Evolutionary conservation across 345 rosid genomes (phyloP).

Genomic region (Toxicodendron radicans): DNA sequence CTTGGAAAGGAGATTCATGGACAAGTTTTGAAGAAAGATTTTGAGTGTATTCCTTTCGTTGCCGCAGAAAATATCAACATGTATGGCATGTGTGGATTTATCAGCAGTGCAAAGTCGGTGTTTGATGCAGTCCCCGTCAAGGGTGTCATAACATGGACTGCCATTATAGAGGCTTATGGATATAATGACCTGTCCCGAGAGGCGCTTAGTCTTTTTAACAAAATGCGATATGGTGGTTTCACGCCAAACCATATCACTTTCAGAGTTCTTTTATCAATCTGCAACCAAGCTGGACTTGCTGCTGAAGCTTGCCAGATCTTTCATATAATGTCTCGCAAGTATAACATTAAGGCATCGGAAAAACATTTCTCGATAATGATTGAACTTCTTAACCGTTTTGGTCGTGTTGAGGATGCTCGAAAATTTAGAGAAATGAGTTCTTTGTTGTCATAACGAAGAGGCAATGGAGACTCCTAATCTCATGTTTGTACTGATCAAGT

Average conservation of each 20-base stretch:
- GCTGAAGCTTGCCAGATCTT: slow-evolving; percentile 64
- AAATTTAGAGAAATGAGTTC: slow-evolving; percentile 39
- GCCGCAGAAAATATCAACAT: slow-evolving; percentile 65
- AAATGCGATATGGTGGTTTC: slow-evolving; percentile 60
- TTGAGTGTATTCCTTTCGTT: slow-evolving; percentile 58
- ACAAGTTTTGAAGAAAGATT: slow-evolving; percentile 59
- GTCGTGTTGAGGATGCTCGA: slow-evolving; percentile 44
- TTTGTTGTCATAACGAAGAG: slow-evolving; percentile 12
- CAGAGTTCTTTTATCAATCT: slow-evolving; percentile 55
- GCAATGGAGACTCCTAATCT: not conserved
- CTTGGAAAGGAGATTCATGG: slow-evolving; percentile 84
- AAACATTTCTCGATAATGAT: slow-evolving; percentile 43
- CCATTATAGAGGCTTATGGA: slow-evolving; percentile 71
- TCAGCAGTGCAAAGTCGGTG: slow-evolving; percentile 45
- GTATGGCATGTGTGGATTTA: slow-evolving; percentile 64
- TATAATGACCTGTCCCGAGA: slow-evolving; percentile 39
- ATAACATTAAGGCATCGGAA: slow-evolving; percentile 45
- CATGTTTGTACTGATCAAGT: not conserved
- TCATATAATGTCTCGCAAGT: slow-evolving; percentile 45
- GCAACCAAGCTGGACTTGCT: slow-evolving; percentile 65
- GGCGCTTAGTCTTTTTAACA: slow-evolving; percentile 54
- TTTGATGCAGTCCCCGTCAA: slow-evolving; percentile 57
- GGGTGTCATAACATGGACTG: slow-evolving; percentile 82
- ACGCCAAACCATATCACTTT: slow-evolving; percentile 70
- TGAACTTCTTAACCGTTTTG: slow-evolving; percentile 45